Percentiles rank a stretch among this genome's conserved stretches.
These are phyloP conservation scores for Colletotrichum zoysiae DNA, from an alignment of 2,329 filamentous ascomycete species.

Conservation along the genomic window DNA sequence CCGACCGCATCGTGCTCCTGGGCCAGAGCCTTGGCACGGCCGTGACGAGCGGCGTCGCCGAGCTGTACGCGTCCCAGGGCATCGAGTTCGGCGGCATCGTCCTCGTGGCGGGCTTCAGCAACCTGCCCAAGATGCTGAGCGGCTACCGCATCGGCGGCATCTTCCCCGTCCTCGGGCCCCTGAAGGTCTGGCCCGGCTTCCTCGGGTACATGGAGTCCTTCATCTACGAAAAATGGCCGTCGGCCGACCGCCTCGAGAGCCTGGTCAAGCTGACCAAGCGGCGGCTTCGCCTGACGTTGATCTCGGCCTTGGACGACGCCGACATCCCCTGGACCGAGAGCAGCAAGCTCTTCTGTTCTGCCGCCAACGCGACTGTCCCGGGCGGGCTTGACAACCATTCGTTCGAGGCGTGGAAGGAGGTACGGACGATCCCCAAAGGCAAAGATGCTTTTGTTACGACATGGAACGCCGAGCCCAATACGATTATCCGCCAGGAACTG, in stretches of 20 bases:
- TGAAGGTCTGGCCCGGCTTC: conserved; percentile 75
- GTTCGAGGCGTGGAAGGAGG: conserved; percentile 60
- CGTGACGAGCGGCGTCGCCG: conserved; percentile 79
- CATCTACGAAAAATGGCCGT: conserved; percentile 87
- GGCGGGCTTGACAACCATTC: conserved; percentile 52
- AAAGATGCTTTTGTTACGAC: conserved; percentile 63
- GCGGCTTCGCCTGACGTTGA: conserved; percentile 74
- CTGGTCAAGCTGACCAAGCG: conserved; percentile 64
- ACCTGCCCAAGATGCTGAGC: conserved; percentile 77
- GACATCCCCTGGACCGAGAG: conserved; percentile 85
- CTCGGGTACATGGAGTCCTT: conserved; percentile 70
- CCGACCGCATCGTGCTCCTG: conserved; percentile 81
- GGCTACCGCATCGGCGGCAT: conserved; percentile 84
- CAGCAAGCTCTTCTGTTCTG: conserved; percentile 71
- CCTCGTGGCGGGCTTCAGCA: conserved; percentile 84
- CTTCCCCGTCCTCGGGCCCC: conserved; percentile 82
- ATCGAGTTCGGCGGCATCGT: conserved; percentile 84
- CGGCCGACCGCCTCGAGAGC: conserved; percentile 73
- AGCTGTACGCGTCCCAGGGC: conserved; percentile 72
- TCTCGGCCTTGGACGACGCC: conserved; percentile 85
- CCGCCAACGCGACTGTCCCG: conserved; percentile 64
- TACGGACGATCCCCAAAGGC: conserved; percentile 58
- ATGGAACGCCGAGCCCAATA: conserved; percentile 58
- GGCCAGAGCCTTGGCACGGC: conserved; percentile 93
- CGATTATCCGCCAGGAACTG: conserved; percentile 66